Evolutionary conservation across 352 stramenopile genomes (phyloP).

Genomic region (Phytopythium sindhum): DNA sequence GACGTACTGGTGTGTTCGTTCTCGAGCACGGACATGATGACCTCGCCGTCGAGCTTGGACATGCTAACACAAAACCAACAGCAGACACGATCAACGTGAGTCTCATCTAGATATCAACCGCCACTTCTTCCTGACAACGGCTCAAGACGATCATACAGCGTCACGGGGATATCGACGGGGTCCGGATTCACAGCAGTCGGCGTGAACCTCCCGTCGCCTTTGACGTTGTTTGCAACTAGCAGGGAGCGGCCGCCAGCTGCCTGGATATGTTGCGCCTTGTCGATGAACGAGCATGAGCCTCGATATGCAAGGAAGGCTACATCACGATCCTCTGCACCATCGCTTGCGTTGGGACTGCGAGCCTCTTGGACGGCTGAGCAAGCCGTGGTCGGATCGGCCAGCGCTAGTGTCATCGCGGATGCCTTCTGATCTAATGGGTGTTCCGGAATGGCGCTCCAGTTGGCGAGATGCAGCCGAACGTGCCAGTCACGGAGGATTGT

Average conservation of each 20-base stretch:
- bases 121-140: too few relatives aligned
- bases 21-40: slow-evolving; percentile 60
- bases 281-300: slow-evolving; percentile 60
- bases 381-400: slow-evolving; percentile 36
- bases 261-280: slow-evolving; percentile 46
- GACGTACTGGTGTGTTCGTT: slow-evolving; percentile 35
- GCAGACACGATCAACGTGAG: slow-evolving; percentile 1
- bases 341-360: background rate
- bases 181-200: slow-evolving; percentile 28
- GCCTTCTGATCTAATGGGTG: slow-evolving; percentile 7
- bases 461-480: slow-evolving; percentile 48
- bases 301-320: slow-evolving; percentile 49
- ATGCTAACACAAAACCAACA: slow-evolving; percentile 26
- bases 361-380: slow-evolving; percentile 23
- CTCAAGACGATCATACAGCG: slow-evolving; percentile 35
- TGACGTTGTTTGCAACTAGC: slow-evolving; percentile 67
- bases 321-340: background rate
- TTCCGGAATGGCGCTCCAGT: slow-evolving; percentile 48
- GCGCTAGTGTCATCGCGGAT: slow-evolving; percentile 21
- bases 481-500: slow-evolving; percentile 46
- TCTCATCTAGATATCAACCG: too few relatives aligned
- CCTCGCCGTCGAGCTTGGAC: slow-evolving; percentile 56
- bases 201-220: slow-evolving; percentile 52
- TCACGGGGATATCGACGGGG: slow-evolving; percentile 40
- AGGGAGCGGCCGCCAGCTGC: slow-evolving; percentile 31